Evolutionary conservation across 176 grass and related monocot species (phyloP).

Genomic region (Oryza glaberrima): DNA sequence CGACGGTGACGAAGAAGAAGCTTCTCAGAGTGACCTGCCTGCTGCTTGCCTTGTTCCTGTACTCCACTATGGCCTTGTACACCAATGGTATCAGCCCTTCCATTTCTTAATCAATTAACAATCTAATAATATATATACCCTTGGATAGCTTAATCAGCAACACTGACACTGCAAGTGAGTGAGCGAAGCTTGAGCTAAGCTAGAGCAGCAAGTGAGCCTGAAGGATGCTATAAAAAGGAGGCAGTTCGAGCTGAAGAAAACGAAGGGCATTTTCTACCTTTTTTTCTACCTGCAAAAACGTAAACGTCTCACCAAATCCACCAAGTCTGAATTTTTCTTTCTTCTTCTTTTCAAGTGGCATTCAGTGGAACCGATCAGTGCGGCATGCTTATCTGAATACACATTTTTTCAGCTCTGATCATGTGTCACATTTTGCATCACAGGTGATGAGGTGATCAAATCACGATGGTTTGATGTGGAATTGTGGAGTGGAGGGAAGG

Average conservation of each 20-base stretch:
- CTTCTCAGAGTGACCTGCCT: slow-evolving; percentile 19
- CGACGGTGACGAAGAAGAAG: neutral
- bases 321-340: neutral
- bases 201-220: slow-evolving; percentile 25
- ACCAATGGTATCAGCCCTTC: slow-evolving; percentile 54
- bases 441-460: slow-evolving; percentile 8
- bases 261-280: neutral
- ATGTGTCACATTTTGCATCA: slow-evolving; percentile 1
- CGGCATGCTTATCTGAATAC: neutral
- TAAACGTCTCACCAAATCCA: slow-evolving; percentile 59
- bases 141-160: neutral
- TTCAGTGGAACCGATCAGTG: slow-evolving; percentile 23
- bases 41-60: slow-evolving; percentile 32
- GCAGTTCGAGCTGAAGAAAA: neutral
- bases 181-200: neutral
- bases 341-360: slow-evolving; percentile 21
- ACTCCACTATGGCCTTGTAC: slow-evolving; percentile 46
- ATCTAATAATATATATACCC: neutral
- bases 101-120: slow-evolving; percentile 20
- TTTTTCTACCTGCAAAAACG: slow-evolving; percentile 31
- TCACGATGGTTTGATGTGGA: neutral
- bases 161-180: neutral
- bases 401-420: neutral
- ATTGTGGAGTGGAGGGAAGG: neutral
- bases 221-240: slow-evolving; percentile 42